Conservation (phyloP, 257 asterid species). For the Solanum sitiens region DNA sequence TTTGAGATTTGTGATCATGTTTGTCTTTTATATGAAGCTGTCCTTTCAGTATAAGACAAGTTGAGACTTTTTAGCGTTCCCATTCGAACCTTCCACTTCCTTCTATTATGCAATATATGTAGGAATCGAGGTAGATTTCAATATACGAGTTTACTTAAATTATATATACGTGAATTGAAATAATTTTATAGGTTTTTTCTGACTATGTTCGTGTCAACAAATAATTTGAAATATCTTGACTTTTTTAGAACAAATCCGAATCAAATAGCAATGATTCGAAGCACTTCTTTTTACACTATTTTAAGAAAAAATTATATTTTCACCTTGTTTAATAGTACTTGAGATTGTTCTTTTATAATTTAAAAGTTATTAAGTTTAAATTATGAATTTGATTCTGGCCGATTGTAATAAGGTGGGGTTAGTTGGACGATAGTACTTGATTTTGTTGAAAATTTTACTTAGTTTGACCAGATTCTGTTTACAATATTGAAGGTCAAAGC, state of each 20-base stretch:
- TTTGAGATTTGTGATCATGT: background rate
- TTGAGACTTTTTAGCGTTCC: background rate
- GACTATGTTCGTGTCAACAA: no score
- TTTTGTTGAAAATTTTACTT: background rate
- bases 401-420: background rate
- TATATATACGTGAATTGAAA: background rate
- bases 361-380: accelerated
- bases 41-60: background rate
- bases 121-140: background rate
- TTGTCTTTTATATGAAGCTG: background rate
- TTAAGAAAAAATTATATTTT: background rate
- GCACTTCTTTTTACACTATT: no score
- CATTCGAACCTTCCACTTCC: background rate
- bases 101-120: background rate
- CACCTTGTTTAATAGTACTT: background rate
- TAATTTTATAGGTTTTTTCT: no score
- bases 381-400: background rate
- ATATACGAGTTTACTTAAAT: background rate
- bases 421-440: background rate
- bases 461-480: background rate
- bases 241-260: no score
- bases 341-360: background rate
- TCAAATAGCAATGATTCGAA: no score
- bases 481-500: background rate
- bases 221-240: no score